phyloP scores from a whole-genome alignment of 768 basidiomycete species.

The Galerina sulciceps region DNA sequence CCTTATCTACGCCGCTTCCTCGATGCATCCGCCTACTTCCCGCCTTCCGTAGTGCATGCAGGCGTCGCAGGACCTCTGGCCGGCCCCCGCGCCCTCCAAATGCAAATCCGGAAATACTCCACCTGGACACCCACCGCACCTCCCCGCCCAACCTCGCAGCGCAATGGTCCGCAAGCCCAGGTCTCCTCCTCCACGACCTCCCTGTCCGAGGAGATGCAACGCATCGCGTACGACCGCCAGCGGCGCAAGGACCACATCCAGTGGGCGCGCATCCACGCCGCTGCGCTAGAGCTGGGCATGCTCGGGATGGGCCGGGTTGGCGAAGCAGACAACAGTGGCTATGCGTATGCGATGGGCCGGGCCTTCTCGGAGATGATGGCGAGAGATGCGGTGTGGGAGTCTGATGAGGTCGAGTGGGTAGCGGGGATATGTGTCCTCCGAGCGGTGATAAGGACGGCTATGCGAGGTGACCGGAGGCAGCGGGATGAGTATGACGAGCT shows the following conservation, averaged over 20 bases:
- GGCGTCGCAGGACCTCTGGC: constrained; percentile 58
- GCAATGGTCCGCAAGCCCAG: constrained; percentile 3
- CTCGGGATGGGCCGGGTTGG: constrained; percentile 45
- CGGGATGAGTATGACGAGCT: constrained; percentile 59
- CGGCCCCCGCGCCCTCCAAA: constrained; percentile 61
- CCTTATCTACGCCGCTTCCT: constrained; percentile 53
- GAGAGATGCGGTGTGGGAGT: constrained; percentile 69
- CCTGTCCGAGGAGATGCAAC: constrained; percentile 63
- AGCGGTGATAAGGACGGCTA: constrained; percentile 58
- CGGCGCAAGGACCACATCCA: constrained; percentile 67
- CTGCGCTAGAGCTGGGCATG: constrained; percentile 63
- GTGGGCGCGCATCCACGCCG: constrained; percentile 70
- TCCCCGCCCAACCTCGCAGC: constrained; percentile 13
- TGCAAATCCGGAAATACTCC: constrained; percentile 59
- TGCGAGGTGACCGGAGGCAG: constrained; percentile 49
- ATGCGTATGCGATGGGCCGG: constrained; percentile 46
- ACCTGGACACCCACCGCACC: constrained; percentile 49
- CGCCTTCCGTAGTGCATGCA: constrained; percentile 52
- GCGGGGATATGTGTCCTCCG: constrained; percentile 63
- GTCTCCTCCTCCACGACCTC: constrained; percentile 6
- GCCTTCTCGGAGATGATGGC: constrained; percentile 64
- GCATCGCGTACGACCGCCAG: constrained; percentile 62
- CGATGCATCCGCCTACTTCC: constrained; percentile 56
- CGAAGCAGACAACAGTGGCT: constrained; percentile 45
- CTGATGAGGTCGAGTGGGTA: constrained; percentile 72